phyloP scores from a whole-genome alignment of 306 rosid species.

The Citrullus mucosospermus region DNA sequence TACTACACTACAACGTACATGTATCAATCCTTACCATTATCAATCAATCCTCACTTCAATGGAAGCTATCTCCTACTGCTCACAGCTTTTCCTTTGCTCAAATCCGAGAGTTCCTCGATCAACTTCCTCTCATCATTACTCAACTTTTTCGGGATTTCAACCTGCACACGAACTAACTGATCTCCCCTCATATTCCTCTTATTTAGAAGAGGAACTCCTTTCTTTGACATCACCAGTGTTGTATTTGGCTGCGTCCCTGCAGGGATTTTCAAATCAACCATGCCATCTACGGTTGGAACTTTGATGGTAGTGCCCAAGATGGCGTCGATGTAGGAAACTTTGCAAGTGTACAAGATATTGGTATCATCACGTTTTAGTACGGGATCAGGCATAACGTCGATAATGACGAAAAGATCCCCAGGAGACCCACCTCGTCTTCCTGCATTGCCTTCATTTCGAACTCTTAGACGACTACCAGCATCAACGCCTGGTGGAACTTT shows the following conservation, averaged over 20 bases:
- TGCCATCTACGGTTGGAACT: constrained; percentile 94
- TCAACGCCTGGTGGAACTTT: constrained; percentile 98
- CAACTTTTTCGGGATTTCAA: constrained; percentile 81
- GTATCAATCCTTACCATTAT: not conserved
- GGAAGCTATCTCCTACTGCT: constrained; percentile 28
- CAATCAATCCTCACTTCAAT: not conserved
- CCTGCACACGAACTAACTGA: constrained; percentile 94
- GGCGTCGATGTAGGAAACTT: constrained; percentile 82
- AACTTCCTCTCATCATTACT: constrained; percentile 77
- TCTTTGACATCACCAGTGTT: constrained; percentile 90
- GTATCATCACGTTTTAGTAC: constrained; percentile 91
- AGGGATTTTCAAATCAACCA: constrained; percentile 59
- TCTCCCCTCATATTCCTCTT: constrained; percentile 89
- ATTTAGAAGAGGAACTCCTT: constrained; percentile 85
- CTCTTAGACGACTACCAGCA: constrained; percentile 92
- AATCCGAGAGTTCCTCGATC: constrained; percentile 70
- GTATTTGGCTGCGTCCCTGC: constrained; percentile 87
- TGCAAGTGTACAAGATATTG: constrained; percentile 73
- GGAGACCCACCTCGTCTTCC: constrained; percentile 87
- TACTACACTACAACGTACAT: not conserved
- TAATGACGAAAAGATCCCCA: constrained; percentile 83
- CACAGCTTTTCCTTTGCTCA: constrained; percentile 82
- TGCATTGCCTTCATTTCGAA: constrained; percentile 88
- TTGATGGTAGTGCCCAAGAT: constrained; percentile 74
- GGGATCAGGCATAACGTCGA: constrained; percentile 82